Conservation (phyloP, 2,329 filamentous ascomycete species). For the Ascochyta koolunga region DNA sequence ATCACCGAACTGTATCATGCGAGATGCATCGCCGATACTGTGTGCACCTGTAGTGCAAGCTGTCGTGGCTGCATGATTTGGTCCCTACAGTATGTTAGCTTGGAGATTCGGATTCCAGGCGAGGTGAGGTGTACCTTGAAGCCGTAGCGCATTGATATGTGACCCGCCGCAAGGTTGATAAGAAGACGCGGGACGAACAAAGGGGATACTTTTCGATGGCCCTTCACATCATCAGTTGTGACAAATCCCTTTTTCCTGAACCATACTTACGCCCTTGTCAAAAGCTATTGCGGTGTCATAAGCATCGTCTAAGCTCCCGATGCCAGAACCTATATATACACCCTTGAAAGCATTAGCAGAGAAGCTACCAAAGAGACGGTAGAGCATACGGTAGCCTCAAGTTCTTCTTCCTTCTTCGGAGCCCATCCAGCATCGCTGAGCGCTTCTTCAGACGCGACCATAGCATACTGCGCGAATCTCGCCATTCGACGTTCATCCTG, state of each 20-base stretch:
- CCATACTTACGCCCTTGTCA: slow-evolving; percentile 67
- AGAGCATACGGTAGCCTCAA: slow-evolving; percentile 68
- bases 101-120: neutral
- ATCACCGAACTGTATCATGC: slow-evolving; percentile 89
- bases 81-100: slow-evolving; percentile 61
- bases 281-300: slow-evolving; percentile 83
- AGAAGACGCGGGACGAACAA: slow-evolving; percentile 91
- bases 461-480: slow-evolving; percentile 88
- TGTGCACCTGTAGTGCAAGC: slow-evolving; percentile 97
- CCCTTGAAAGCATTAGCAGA: slow-evolving; percentile 57
- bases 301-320: slow-evolving; percentile 90
- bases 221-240: slow-evolving; percentile 57
- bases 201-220: slow-evolving; percentile 91
- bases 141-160: slow-evolving; percentile 90
- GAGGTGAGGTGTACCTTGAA: slow-evolving; percentile 60
- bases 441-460: slow-evolving; percentile 86
- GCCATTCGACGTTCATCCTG: slow-evolving; percentile 80
- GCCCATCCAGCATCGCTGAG: slow-evolving; percentile 81
- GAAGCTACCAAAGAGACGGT: neutral
- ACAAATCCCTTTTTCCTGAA: too few species aligned
- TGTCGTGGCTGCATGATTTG: slow-evolving; percentile 90
- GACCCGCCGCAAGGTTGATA: slow-evolving; percentile 93
- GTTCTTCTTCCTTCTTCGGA: slow-evolving; percentile 64
- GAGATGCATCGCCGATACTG: slow-evolving; percentile 90
- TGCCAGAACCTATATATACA: slow-evolving; percentile 92